A percentile compares a stretch with the other conserved stretches of the same genome.
These are phyloP conservation scores for Trichosphaerium sp. DNA, from an alignment of 78 protist genomes.

Conservation along the genomic window DNA sequence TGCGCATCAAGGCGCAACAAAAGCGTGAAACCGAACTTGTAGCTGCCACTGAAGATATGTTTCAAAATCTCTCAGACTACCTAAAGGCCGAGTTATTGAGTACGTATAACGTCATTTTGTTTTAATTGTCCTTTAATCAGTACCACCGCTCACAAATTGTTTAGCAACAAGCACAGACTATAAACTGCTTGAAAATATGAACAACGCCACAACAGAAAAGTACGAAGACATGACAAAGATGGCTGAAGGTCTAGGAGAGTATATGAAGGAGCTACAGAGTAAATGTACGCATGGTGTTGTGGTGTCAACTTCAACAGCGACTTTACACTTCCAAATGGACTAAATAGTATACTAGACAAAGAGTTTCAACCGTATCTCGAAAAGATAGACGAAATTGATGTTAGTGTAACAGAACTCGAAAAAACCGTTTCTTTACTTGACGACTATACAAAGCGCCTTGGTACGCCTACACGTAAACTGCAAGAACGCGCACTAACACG, in stretches of 20 bases:
- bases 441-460: slow-evolving; percentile 40
- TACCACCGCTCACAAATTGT: neutral
- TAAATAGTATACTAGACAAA: neutral
- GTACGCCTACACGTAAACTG: no score
- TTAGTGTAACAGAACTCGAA: slow-evolving; percentile 27
- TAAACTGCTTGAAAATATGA: slow-evolving; percentile 32
- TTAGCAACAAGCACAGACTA: slow-evolving; percentile 39
- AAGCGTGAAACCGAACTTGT: no score
- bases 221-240: slow-evolving; percentile 37
- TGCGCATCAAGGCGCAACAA: no score
- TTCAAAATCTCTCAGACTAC: slow-evolving; percentile 30
- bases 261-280: slow-evolving; percentile 25
- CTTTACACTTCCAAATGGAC: neutral
- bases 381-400: slow-evolving; percentile 33
- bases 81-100: slow-evolving; percentile 23
- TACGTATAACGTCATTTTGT: neutral
- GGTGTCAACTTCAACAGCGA: neutral
- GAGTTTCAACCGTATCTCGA: slow-evolving; percentile 36
- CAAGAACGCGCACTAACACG: no score
- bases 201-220: slow-evolving; percentile 20
- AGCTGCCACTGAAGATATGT: no score
- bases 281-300: slow-evolving; percentile 6
- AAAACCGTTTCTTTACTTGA: slow-evolving; percentile 37
- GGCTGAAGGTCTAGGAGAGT: slow-evolving; percentile 22
- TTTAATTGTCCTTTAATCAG: neutral